Percentiles rank a stretch among this genome's conserved stretches.
Evolutionary conservation across 352 stramenopile species (phyloP).

Genomic region (Phytophthora idaei): DNA sequence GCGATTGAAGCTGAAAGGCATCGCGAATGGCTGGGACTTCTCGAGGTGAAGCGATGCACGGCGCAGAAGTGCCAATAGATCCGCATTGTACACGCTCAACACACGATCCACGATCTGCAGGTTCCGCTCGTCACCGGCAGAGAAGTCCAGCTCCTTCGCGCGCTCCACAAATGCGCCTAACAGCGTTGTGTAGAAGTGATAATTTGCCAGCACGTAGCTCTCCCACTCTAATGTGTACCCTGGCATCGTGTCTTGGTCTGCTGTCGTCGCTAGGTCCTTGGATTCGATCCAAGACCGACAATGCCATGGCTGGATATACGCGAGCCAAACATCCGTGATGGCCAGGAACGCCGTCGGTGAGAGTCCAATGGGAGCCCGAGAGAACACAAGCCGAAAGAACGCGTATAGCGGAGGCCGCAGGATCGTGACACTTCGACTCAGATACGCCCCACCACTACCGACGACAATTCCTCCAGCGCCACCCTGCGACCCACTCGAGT

Average conservation of each 20-base stretch:
- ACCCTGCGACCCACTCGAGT: conserved; percentile 28
- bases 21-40: conserved; percentile 71
- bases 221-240: conserved; percentile 72
- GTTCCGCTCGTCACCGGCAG: conserved; percentile 60
- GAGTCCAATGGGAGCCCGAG: conserved; percentile 73
- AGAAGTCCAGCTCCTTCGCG: conserved; percentile 86
- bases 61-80: conserved; percentile 70
- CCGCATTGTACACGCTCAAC: conserved; percentile 68
- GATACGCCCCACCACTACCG: conserved; percentile 57
- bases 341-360: conserved; percentile 82
- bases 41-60: conserved; percentile 66
- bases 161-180: conserved; percentile 81
- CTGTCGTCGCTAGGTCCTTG: conserved; percentile 24
- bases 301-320: conserved; percentile 87
- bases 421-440: conserved; percentile 78
- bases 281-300: conserved; percentile 67
- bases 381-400: conserved; percentile 87
- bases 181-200: conserved; percentile 88
- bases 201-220: conserved; percentile 87
- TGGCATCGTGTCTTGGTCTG: conserved; percentile 12
- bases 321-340: conserved; percentile 87
- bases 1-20: conserved; percentile 47
- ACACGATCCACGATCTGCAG: conserved; percentile 73
- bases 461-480: conserved; percentile 26
- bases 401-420: conserved; percentile 80